Evolutionary conservation across 306 rosid genomes (phyloP).

Genomic region (Cicer cuneatum): DNA sequence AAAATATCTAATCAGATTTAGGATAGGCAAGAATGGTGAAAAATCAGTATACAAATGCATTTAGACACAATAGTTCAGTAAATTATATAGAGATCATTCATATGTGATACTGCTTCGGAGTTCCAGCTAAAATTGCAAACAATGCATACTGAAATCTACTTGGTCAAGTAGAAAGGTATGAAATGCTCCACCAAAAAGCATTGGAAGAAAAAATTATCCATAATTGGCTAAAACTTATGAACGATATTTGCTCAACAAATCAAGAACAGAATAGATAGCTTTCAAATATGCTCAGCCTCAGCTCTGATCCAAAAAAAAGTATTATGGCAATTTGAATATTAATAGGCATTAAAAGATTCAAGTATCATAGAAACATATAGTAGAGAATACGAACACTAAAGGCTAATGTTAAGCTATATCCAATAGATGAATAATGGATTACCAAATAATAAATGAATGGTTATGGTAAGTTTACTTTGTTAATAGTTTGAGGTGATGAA

Average conservation of each 20-base stretch:
- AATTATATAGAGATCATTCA: conserved; percentile 18
- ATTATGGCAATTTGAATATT: not conserved
- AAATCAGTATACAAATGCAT: conserved; percentile 29
- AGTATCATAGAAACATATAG: not conserved
- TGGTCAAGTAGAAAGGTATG: conserved; percentile 14
- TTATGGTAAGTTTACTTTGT: not conserved
- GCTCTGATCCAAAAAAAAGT: not conserved
- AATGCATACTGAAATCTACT: not conserved
- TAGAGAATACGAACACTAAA: not conserved
- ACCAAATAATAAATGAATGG: not conserved
- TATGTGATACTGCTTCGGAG: not conserved
- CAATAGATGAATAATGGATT: conserved; percentile 1
- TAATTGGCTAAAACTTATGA: conserved; percentile 14
- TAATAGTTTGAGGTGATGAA: not conserved
- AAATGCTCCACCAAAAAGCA: conserved; percentile 17
- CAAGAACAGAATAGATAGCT: conserved; percentile 28
- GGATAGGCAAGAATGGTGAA: conserved; percentile 23
- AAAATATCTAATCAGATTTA: conserved; percentile 32
- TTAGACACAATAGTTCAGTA: conserved; percentile 2
- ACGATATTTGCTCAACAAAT: conserved; percentile 9
- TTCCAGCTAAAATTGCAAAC: conserved; percentile 28
- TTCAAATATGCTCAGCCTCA: conserved; percentile 32
- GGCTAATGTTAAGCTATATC: conserved; percentile 8
- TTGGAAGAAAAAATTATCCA: conserved; percentile 14
- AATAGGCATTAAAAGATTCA: not conserved